Base-by-base conservation (phyloP, 78 protist genomes). In the Tieghemostelium lacteum region DNA sequence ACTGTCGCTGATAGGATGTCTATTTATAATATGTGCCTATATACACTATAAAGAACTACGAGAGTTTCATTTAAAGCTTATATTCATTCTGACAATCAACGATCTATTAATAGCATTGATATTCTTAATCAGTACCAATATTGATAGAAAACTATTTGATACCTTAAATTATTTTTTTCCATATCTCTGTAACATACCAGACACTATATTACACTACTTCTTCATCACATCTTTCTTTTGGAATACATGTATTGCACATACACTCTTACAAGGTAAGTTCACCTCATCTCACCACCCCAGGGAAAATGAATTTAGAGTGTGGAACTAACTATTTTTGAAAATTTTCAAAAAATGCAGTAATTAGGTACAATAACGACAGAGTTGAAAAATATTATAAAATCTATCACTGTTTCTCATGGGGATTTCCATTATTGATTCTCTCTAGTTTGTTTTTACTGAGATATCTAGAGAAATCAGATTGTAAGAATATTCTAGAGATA, bases 191-290 rank as follows among this genome's bases (percentile, higher is more conserved):
- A 76, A 58, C 42, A 29, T 76, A 0, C 87, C 87, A 2, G 74
- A 76, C 36, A 49, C 87, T 20, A 14, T 76, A 1, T 16, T 76
- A 64, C 87, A 76, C 29, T 76, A 76, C 61, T 76, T 76, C 12
- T 76, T 64, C 64, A 63, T 76, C 62, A 29, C 75, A 16, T 64
- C 75, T 2, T 76, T 76, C 52, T 65, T 63, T 64, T 76, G 87
- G 87, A 69, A 63, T 63, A 54, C 39, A 34, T 66, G 71, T 28
- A 76, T 76, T 8, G 87, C 87, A 7, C 63, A 64, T 76, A 64
- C 87, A 8, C 36, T 76, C 62, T 29, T 76, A 19, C 87, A 76
- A 76, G 87, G 87, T 76, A 76, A 39, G 60, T 26, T 24, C 4
- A 72, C 12, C 8, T 3, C 2, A 65, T 36, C 10, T 24, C 4